phyloP scores from a whole-genome alignment of 768 basidiomycete species.

The Naematelia encephala region DNA sequence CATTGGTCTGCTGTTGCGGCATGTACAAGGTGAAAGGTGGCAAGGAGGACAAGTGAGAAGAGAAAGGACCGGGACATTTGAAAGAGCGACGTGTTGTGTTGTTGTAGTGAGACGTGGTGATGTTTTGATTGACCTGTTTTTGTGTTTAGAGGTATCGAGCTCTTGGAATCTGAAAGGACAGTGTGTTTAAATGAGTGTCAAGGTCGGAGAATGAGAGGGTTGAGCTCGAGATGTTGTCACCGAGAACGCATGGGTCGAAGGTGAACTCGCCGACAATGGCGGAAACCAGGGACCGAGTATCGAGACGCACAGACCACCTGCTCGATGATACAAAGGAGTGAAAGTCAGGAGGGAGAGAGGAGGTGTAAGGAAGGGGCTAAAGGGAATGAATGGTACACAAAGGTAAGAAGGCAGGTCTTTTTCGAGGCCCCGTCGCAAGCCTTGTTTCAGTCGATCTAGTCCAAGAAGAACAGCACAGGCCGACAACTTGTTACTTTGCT shows the following conservation, averaged over 20 bases:
- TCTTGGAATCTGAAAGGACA: not conserved
- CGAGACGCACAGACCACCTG: not conserved
- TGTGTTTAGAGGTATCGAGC: not conserved
- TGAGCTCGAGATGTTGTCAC: not conserved
- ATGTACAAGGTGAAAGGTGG: not conserved
- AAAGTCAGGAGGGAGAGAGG: not conserved
- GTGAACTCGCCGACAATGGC: not conserved
- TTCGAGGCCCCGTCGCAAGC: not conserved
- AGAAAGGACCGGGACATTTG: not conserved
- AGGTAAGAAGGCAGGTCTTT: not conserved
- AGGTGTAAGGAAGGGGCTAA: not conserved
- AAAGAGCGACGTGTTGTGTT: not conserved
- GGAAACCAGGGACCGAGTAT: not conserved
- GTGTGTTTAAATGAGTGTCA: slow-evolving; percentile 1
- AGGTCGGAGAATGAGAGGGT: not conserved
- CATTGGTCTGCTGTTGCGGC: slow-evolving; percentile 42
- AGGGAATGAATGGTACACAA: not conserved
- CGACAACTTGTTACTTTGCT: too few relatives aligned
- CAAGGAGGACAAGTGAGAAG: not conserved
- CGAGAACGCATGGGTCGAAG: not conserved
- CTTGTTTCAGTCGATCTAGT: not conserved
- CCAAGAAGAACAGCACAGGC: too few relatives aligned
- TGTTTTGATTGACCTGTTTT: too few relatives aligned
- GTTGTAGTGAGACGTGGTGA: not conserved
- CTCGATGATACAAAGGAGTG: not conserved